Evolutionary conservation across 495 filamentous ascomycete species (phyloP).

Genomic region (Aspergillus affinis): DNA sequence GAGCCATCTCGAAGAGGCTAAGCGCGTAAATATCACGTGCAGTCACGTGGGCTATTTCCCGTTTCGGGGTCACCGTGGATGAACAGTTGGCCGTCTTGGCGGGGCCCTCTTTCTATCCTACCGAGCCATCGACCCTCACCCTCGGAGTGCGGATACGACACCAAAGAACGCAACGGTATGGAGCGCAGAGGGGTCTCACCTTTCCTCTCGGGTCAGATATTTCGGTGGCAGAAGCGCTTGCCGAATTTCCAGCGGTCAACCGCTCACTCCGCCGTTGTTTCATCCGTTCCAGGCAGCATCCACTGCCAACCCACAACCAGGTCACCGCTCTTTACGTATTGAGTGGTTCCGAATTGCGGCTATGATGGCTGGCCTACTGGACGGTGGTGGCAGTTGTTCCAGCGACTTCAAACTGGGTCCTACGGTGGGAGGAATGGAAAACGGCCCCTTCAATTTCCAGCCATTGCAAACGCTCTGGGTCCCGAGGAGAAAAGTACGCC

Average conservation of each 20-base stretch:
- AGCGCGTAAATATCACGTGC: constrained; percentile 5
- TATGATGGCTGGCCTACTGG: neutral
- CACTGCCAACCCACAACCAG: constrained; percentile 7
- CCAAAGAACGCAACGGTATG: neutral
- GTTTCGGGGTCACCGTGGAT: neutral
- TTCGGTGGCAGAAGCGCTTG: neutral
- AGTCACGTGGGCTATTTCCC: constrained; percentile 2
- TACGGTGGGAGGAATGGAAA: neutral
- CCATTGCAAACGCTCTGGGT: neutral
- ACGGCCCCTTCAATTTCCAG: neutral
- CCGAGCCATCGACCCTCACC: neutral
- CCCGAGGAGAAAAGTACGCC: too few species aligned
- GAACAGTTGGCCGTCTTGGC: neutral
- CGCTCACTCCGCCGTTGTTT: constrained; percentile 11
- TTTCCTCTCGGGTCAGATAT: neutral
- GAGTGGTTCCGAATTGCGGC: neutral
- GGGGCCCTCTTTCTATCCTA: neutral
- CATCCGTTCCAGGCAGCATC: constrained; percentile 1
- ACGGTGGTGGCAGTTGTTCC: neutral
- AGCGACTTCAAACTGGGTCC: neutral
- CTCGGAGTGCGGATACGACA: neutral
- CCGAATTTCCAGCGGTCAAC: constrained; percentile 9
- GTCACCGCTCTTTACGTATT: constrained; percentile 10
- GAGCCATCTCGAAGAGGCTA: constrained; percentile 2
- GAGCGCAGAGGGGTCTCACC: neutral